Evolutionary conservation across 768 basidiomycete genomes (phyloP), one percentile per base, ranked within the genome.

Genomic region (Pleurotus pulmonarius): DNA sequence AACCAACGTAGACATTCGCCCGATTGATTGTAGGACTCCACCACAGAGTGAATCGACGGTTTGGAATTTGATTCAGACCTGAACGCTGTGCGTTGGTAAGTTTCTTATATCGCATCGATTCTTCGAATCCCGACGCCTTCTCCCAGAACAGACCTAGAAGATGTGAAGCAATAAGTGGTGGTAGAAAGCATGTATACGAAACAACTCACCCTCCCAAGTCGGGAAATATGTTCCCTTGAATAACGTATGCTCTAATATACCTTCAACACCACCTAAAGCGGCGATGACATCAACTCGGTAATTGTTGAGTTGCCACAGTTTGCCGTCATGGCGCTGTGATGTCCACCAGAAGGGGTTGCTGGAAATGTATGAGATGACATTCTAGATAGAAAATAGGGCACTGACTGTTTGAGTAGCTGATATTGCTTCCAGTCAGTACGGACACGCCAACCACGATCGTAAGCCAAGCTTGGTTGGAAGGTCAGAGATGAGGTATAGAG

Each of bases 301-400:
- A 71, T 95, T 95, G 76, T 98, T 98, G 55, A 99, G 75, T 63
- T 97, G 92, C 94, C 94, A 97, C 3, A 98, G 75, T 69, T 98
- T 97, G 47, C 92, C 94, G 62, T 96, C 94, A 60, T 97, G 96
- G 5, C 97, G 85, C 67, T 98, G 95, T 6, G 90, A 94, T 6
- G 96, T 98, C 97, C 97, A 99, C 92, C 92, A 94, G 85, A 98
- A 98, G 0, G 96, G 97, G 66, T 97, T 97, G 68, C 89, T 92
- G 61, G 3, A 56, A 61, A 53, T 61, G 51, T 54, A 49, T 55
- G 56, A 43, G 57, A 46, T 34, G 9, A 60, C 22, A 56, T 51
- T 26, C 18, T 47, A 55, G n/a, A 11, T 40, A 22, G 37, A 5
- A 6, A 16, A 29, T 16, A 37, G 41, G 52, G 56, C 75, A 22